Base-by-base conservation (phyloP, 2,329 filamentous ascomycete genomes). In the Clonostachys sp. region DNA sequence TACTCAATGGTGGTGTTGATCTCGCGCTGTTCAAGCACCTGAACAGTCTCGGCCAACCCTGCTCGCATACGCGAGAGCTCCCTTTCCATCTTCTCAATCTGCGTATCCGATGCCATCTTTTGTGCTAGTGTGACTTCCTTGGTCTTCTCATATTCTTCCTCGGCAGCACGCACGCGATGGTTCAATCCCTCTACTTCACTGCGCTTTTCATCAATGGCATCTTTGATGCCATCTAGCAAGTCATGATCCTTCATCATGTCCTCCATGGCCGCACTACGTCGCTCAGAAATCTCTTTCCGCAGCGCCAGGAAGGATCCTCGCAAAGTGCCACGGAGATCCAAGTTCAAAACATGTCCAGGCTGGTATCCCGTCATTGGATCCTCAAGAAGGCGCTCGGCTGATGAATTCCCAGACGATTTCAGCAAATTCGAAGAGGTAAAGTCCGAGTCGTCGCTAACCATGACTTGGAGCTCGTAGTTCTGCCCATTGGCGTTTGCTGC, bases 1-100 rank as follows among this genome's bases (percentile, higher is more conserved):
- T 74, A 92, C 87, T 97, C 91, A 57, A 97, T 94, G 51, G 92
- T 95, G 12, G 90, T 94, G 58, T 91, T 95, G 81, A 97, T 96
- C 72, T 97, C 91, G 47, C 89, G 79, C 67, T 96, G 92, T 65
- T 96, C 91, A 80, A 96, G 86, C 43, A 95, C 68, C 67, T 96
- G 89, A 46, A 96, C 87, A 34, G 85, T 91, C 65, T 96, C 92
- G 4, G 83, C 86, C 33, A 96, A 73, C 12, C 86, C 86, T 3
- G 86, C 81, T 40, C 91, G 81, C 89, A 97, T 95, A 64, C 91
- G 89, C 42, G 89, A 87, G n/a, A 99, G 74, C 65, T 99, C 91
- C 68, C 96, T 96, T 70, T 99, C 94, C 86, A 96, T 95, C 74
- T 94, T 94, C 68, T 99, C 94, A 58, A 99, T 96, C 65, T 97